Evolutionary conservation across 208 protist species (phyloP).

Genomic region (Trypanosoma cruzi): DNA sequence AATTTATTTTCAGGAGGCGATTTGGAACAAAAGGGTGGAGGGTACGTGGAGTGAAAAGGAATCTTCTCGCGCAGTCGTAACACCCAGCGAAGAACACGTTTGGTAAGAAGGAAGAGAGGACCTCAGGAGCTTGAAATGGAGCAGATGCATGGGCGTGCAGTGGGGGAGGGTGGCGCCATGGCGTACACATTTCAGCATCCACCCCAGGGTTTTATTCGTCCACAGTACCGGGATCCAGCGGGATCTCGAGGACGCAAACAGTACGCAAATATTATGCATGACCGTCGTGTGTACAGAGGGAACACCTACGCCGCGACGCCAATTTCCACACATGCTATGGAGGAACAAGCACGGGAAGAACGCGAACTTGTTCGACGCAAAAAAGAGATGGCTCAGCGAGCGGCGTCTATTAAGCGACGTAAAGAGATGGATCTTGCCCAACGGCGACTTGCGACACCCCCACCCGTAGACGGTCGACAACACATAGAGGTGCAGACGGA

Average conservation of each 20-base stretch:
- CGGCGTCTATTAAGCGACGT: slow-evolving; percentile 65
- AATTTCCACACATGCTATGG: slow-evolving; percentile 72
- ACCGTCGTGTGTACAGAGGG: slow-evolving; percentile 94
- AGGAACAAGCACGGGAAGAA: slow-evolving; percentile 71
- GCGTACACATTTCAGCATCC: slow-evolving; percentile 93
- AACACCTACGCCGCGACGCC: slow-evolving; percentile 94
- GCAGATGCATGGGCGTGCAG: slow-evolving; percentile 47
- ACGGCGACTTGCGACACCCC: slow-evolving; percentile 71
- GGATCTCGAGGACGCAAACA: slow-evolving; percentile 33
- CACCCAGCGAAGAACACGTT: background rate
- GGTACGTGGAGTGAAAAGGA: background rate
- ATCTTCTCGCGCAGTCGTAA: background rate
- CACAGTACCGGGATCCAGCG: slow-evolving; percentile 82
- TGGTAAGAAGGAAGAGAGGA: too few species aligned
- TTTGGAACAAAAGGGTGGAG: too few species aligned
- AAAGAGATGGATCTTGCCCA: slow-evolving; percentile 61
- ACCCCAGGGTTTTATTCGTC: slow-evolving; percentile 78
- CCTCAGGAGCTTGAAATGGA: too few species aligned
- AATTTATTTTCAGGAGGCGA: too few species aligned
- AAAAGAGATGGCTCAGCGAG: slow-evolving; percentile 67
- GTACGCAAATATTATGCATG: slow-evolving; percentile 96
- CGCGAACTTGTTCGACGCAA: slow-evolving; percentile 58
- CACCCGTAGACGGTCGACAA: slow-evolving; percentile 87
- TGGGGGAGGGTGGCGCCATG: slow-evolving; percentile 36
- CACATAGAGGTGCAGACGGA: slow-evolving; percentile 97